These are phyloP conservation scores for Xerocomus brunneocitrinus DNA, from an alignment of 768 basidiomycete species.

Conservation along the genomic window DNA sequence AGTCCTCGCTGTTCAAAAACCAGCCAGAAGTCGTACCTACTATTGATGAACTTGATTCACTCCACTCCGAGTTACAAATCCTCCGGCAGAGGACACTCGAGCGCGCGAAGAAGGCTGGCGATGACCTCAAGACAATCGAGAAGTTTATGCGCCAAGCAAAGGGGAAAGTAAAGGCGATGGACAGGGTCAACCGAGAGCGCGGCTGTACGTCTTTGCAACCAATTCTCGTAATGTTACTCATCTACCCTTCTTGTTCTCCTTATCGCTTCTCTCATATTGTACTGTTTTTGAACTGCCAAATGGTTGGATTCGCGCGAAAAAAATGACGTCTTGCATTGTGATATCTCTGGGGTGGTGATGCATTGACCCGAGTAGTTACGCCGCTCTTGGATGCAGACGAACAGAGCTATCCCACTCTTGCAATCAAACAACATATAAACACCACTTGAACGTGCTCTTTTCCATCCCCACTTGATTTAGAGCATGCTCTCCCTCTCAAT, in stretches of 20 bases:
- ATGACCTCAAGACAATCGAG: constrained; percentile 69
- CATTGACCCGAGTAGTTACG: constrained; percentile 32
- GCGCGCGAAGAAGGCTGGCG: constrained; percentile 67
- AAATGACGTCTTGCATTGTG: neutral
- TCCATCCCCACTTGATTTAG: no score
- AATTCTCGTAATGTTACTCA: constrained; percentile 9
- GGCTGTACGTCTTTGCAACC: constrained; percentile 55
- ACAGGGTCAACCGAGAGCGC: constrained; percentile 69
- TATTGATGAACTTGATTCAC: constrained; percentile 63
- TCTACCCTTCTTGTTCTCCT: constrained; percentile 10
- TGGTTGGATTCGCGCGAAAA: constrained; percentile 11
- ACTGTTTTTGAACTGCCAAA: constrained; percentile 3
- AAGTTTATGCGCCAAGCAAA: constrained; percentile 73
- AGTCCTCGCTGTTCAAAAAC: constrained; percentile 59
- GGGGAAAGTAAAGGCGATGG: constrained; percentile 66
- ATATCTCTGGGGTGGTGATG: constrained; percentile 11
- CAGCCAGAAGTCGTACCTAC: constrained; percentile 64
- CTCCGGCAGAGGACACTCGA: constrained; percentile 53
- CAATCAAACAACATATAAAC: constrained; percentile 7
- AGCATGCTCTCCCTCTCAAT: neutral
- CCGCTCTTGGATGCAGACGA: constrained; percentile 54
- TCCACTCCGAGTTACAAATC: constrained; percentile 56
- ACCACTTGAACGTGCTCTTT: no score
- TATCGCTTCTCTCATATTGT: constrained; percentile 10
- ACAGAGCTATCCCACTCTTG: constrained; percentile 27